Evolutionary conservation across 1,284 basidiomycete genomes (phyloP).

Genomic region (Singerocomus inundabilis): DNA sequence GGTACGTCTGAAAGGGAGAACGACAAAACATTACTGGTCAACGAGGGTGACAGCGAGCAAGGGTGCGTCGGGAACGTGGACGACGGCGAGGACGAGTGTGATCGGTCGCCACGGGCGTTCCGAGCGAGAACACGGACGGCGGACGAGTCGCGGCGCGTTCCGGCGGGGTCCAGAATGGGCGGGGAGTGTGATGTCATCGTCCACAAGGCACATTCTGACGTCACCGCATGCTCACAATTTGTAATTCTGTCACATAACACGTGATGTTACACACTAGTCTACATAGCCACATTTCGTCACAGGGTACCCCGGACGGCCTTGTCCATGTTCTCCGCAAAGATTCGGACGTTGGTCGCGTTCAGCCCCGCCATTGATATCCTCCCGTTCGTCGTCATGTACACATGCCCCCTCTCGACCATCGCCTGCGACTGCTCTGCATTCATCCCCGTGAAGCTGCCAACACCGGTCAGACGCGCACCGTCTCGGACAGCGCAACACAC

Average conservation of each 20-base stretch:
- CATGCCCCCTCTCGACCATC: constrained; percentile 75
- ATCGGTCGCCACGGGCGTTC: constrained; percentile 24
- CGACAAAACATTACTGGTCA: constrained; percentile 20
- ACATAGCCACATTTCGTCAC: constrained; percentile 30
- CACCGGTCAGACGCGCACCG: constrained; percentile 6
- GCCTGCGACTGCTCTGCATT: constrained; percentile 65
- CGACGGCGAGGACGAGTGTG: constrained; percentile 22
- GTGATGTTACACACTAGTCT: no score
- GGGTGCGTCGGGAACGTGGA: constrained; percentile 18
- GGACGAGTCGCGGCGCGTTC: constrained; percentile 28
- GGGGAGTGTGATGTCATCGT: constrained; percentile 28
- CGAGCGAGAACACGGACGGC: constrained; percentile 14
- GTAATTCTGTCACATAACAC: constrained; percentile 4
- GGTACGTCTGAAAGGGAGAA: constrained; percentile 12
- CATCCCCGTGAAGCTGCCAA: constrained; percentile 77
- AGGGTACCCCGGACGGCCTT: constrained; percentile 60
- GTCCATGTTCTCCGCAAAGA: constrained; percentile 77
- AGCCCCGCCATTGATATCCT: constrained; percentile 63
- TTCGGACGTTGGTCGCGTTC: constrained; percentile 71
- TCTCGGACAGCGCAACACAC: constrained; percentile 40
- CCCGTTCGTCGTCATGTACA: constrained; percentile 87
- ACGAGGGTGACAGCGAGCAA: constrained; percentile 13
- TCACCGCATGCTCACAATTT: constrained; percentile 15
- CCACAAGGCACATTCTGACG: constrained; percentile 26
- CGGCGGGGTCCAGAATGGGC: constrained; percentile 30